Percentiles rank a stretch among this genome's conserved stretches.
Conservation (phyloP, 805 yeast genomes). For the Candida succiphila region DNA sequence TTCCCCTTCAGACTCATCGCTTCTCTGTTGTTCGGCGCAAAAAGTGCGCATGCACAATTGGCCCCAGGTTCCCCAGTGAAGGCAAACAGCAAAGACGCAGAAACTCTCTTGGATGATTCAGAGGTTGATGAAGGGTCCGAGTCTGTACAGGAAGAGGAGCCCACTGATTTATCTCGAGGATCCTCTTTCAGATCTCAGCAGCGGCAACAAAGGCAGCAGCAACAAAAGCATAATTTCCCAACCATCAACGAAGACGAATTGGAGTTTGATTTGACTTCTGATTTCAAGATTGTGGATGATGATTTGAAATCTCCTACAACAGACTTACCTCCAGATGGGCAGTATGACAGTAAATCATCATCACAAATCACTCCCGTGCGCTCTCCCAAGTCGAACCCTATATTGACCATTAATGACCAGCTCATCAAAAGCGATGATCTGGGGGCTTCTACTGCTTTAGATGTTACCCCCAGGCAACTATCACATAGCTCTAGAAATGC, state of each 20-base stretch:
- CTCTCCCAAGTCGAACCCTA: too few relatives aligned
- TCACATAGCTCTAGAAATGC: neutral
- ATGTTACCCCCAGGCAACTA: neutral
- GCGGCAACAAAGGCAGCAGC: too few relatives aligned
- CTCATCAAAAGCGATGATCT: too few relatives aligned
- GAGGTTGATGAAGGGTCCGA: too few relatives aligned
- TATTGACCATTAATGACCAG: too few relatives aligned
- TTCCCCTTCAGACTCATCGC: conserved; percentile 42
- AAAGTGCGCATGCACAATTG: too few relatives aligned
- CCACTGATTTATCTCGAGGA: too few relatives aligned
- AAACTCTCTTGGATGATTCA: too few relatives aligned
- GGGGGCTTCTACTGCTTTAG: neutral
- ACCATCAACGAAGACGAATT: conserved; percentile 25
- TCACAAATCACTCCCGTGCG: neutral
- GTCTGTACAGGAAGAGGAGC: too few relatives aligned
- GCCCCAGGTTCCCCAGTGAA: too few relatives aligned
- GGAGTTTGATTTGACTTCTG: conserved; percentile 17
- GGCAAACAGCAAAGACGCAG: too few relatives aligned
- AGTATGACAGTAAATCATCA: neutral
- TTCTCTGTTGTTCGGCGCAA: neutral
- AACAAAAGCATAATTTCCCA: conserved; percentile 6
- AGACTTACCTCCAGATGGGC: conserved; percentile 2
- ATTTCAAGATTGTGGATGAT: conserved; percentile 15
- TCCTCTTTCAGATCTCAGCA: too few relatives aligned
- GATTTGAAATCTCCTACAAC: conserved; percentile 23